phyloP scores from a whole-genome alignment of 2,329 filamentous ascomycete genomes.

The Fusarium annulatum region DNA sequence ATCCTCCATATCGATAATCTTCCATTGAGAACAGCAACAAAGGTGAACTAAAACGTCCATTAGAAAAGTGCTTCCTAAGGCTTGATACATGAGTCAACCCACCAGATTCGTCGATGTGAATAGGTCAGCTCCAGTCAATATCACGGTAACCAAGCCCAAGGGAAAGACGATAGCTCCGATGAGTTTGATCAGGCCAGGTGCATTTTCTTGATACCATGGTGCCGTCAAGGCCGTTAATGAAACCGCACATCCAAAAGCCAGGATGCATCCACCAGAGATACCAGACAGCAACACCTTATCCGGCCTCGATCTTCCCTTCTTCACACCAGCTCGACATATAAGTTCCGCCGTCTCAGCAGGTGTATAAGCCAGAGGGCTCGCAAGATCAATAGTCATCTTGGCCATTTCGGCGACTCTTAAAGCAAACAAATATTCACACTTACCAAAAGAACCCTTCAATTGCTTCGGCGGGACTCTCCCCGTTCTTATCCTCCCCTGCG shows the following conservation, averaged over 20 bases:
- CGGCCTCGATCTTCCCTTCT: slow-evolving; percentile 33
- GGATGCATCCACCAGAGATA: slow-evolving; percentile 35
- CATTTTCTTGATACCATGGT: slow-evolving; percentile 43
- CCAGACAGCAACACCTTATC: slow-evolving; percentile 40
- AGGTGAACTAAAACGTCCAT: slow-evolving; percentile 23
- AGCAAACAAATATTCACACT: not conserved
- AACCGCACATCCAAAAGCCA: slow-evolving; percentile 36
- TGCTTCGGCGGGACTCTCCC: not conserved
- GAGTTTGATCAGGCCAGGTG: slow-evolving; percentile 35
- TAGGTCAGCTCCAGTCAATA: slow-evolving; percentile 36
- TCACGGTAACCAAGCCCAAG: slow-evolving; percentile 33
- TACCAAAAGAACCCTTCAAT: fast-evolving
- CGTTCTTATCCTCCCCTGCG: not conserved
- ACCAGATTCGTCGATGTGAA: slow-evolving; percentile 41
- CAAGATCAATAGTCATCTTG: slow-evolving; percentile 1
- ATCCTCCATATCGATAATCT: slow-evolving; percentile 38
- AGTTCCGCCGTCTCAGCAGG: slow-evolving; percentile 42
- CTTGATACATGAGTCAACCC: fast-evolving
- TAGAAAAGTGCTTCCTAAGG: fast-evolving
- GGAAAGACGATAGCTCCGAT: slow-evolving; percentile 38
- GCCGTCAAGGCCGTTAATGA: slow-evolving; percentile 37
- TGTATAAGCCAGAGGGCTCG: slow-evolving; percentile 28
- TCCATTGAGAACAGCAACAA: slow-evolving; percentile 37
- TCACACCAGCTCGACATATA: slow-evolving; percentile 35
- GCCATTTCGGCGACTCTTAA: not conserved